Evolutionary conservation across 345 rosid species (phyloP), one percentile per base, ranked within the genome.

Genomic region (Excoecaria cochinchinensis): DNA sequence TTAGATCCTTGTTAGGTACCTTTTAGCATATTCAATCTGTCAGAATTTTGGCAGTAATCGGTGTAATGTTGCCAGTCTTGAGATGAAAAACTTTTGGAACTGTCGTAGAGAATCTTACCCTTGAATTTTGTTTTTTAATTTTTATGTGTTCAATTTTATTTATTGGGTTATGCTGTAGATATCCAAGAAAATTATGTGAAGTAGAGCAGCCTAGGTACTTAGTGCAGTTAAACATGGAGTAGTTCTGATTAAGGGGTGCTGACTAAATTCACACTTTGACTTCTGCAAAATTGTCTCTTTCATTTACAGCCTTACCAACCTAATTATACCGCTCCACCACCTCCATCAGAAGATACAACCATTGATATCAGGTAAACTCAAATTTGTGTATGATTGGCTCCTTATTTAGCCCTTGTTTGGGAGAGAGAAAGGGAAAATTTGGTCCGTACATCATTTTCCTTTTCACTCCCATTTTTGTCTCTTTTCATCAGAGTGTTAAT

Each of bases 321-420:
- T 75, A 77, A 77, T 46, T 79, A 79, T 48, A 79, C 82, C 55
- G 82, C 82, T n/a, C 79, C 79, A 46, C 75, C 78, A 36, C 69
- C 82, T 48, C 78, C 67, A 36, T 16, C 59, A 31, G 82, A 79
- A 63, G 82, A 79, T 19, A 31, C 67, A 16, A 12, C 68, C 3
- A 75, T 75, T 40, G 67, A 75, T 58, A 75, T 68, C 39, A 22
- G 67, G 78, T 58, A 75, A 57, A 44, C 47, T 51, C 8, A 50
- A 50, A 38, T 67, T 63, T 66, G 19, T 15, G 9, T 22, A 15
- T 19, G 24, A 15, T 6, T 42, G 70, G 47, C 55, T 74, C 58
- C 46, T 36, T 1, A 74, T 36, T 74, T 21, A 56, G 24, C 22
- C 60, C 11, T 5, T 19, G 60, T 56, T 56, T 56, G 60, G 1